Percentiles rank a stretch among this genome's conserved stretches.
Conservation (phyloP, 331 rosid species). For the Telfairia occidentalis region DNA sequence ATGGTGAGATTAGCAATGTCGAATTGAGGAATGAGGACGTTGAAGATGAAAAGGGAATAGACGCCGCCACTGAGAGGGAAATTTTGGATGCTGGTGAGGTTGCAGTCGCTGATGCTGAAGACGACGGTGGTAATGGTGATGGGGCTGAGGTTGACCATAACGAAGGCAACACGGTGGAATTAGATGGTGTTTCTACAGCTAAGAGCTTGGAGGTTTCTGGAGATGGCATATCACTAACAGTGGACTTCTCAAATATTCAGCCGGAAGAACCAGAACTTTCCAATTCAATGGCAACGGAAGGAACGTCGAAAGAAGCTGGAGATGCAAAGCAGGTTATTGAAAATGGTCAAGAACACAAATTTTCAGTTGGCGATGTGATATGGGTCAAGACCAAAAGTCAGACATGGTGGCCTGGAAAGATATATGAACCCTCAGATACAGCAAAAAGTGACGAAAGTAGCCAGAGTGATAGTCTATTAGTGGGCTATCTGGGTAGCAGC, state of each 20-base stretch:
- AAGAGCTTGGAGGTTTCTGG: slow-evolving; percentile 21
- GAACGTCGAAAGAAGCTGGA: slow-evolving; percentile 11
- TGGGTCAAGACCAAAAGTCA: slow-evolving; percentile 43
- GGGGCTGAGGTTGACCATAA: not conserved
- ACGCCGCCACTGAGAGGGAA: not conserved
- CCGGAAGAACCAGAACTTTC: slow-evolving; percentile 12
- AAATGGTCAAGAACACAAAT: slow-evolving; percentile 13
- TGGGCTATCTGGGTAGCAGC: slow-evolving; percentile 30
- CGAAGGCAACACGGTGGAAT: slow-evolving; percentile 11
- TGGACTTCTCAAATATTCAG: slow-evolving; percentile 25
- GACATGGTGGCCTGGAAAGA: slow-evolving; percentile 54
- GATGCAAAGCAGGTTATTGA: slow-evolving; percentile 13
- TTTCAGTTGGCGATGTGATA: slow-evolving; percentile 41
- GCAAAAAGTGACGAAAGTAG: slow-evolving; percentile 6
- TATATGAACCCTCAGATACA: slow-evolving; percentile 25
- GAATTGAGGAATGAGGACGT: not conserved
- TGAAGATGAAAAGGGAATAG: slow-evolving; percentile 4
- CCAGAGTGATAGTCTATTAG: slow-evolving; percentile 15
- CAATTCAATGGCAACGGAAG: not conserved
- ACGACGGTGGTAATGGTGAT: not conserved
- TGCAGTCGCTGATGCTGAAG: not conserved
- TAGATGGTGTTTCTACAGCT: slow-evolving; percentile 13
- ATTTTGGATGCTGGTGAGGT: not conserved
- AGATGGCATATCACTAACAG: slow-evolving; percentile 26
- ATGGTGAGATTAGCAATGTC: not conserved